Percentiles rank a stretch among this genome's conserved stretches.
These are phyloP conservation scores for Straminergon stramineum DNA, from an alignment of 225 moss, liverwort and hornwort species.

Conservation along the genomic window DNA sequence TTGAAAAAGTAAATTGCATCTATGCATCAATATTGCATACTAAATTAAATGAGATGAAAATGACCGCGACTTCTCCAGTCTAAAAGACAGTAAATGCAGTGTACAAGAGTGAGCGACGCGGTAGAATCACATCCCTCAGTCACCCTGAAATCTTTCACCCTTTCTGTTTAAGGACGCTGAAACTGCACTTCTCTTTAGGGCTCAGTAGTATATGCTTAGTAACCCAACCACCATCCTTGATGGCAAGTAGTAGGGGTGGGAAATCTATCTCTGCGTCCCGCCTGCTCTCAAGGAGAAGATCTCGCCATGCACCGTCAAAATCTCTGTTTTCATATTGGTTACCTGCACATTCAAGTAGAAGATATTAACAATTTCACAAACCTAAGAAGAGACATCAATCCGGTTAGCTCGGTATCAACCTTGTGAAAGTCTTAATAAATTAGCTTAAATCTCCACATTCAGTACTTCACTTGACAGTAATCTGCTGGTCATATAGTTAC, in stretches of 20 bases:
- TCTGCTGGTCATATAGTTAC: no score
- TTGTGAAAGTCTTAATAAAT: no score
- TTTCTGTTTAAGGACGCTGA: slow-evolving; percentile 24
- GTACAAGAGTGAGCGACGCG: neutral
- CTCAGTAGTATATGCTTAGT: neutral
- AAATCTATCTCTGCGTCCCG: neutral
- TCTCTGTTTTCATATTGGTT: slow-evolving; percentile 7
- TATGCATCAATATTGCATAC: neutral
- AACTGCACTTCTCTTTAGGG: neutral
- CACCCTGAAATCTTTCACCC: neutral
- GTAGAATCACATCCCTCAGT: neutral
- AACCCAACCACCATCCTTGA: neutral
- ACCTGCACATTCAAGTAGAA: slow-evolving; percentile 7
- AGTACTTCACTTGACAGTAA: no score
- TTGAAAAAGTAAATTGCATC: neutral
- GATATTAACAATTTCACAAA: neutral
- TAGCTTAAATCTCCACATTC: no score
- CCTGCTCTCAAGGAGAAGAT: slow-evolving; percentile 25
- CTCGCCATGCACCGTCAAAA: slow-evolving; percentile 9
- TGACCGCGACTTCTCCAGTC: neutral
- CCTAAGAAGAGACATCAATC: neutral
- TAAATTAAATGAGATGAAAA: neutral
- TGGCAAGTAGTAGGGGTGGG: neutral
- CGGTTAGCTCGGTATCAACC: neutral
- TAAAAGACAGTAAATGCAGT: neutral